Conservation (phyloP, 1,139 yeast species). For the Geotrichum citri-aurantii region DNA sequence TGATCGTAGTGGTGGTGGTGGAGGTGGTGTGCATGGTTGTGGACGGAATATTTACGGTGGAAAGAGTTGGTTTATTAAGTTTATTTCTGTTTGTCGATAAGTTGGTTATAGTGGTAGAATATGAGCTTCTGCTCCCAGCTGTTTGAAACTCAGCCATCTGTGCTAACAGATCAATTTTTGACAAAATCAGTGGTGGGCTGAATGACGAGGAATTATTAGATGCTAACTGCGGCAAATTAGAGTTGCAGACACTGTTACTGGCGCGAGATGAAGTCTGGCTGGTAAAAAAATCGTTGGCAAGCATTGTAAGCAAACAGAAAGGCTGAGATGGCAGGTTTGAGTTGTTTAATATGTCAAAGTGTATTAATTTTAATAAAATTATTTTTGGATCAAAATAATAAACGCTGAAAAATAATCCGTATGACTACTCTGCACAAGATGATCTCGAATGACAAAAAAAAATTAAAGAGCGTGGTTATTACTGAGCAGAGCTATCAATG, state of each 20-base stretch:
- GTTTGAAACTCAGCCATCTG: conserved; percentile 6
- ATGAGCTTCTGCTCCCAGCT: background rate
- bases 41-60: background rate
- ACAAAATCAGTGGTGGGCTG: conserved; percentile 1
- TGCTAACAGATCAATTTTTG: conserved; percentile 7
- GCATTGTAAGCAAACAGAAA: background rate
- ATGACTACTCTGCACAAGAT: background rate
- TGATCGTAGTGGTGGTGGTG: background rate
- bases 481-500: background rate
- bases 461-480: background rate
- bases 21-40: background rate
- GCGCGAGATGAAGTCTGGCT: background rate
- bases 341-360: background rate
- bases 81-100: background rate
- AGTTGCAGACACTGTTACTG: background rate
- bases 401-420: background rate
- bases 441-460: too few relatives aligned
- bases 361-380: too few relatives aligned
- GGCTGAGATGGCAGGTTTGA: background rate
- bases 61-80: background rate
- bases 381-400: background rate
- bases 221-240: background rate
- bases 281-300: background rate
- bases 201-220: background rate
- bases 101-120: background rate